Evolutionary conservation across 345 rosid species (phyloP), one percentile per base, ranked within the genome.

Genomic region (Syzygium oleosum): DNA sequence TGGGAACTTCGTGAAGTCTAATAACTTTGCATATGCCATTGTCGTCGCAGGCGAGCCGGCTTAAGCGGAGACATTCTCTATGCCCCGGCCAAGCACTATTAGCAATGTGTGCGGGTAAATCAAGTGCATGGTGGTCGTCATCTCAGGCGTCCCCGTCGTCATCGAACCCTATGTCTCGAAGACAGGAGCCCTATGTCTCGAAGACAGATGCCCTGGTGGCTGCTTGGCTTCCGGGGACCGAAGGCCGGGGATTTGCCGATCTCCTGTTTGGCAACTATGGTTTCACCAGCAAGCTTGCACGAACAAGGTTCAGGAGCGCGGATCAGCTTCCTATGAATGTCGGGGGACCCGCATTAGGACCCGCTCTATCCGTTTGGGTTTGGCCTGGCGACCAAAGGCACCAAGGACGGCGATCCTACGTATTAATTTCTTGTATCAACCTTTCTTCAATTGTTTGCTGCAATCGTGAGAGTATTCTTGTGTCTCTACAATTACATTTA

Each of bases 181-280:
- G 43, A 41, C 43, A 41, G 43, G 43, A 41, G 43, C 43, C 43
- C 46, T 41, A 41, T 41, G 6, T 41, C 34, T 84, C 87, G 22
- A 84, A 86, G 13, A 90, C 93, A 2, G 95, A 93, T 63, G 97
- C 95, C 29, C 91, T 95, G 7, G 94, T 95, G 12, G 97, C 97
- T 5, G 97, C 96, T 6, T 95, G 97, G 97, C 94, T 95, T n/a
- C 97, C 97, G 0, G 96, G 97, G 56, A 91, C 95, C 1, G 96
- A 95, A 87, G 95, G 97, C 46, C 46, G 93, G 89, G 97, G 97
- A 58, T 93, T 95, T n/a, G 91, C 94, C 7, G 97, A 95, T 65
- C 87, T 88, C 79, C 88, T 95, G 51, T 94, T 94, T 25, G 96
- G 97, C 10, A 91, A 95, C 87, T 94, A 92, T 34, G 96, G 95